These are phyloP conservation scores for Porphyra umbilicalis DNA, from an alignment of 31 red algal genomes.

Conservation along the genomic window DNA sequence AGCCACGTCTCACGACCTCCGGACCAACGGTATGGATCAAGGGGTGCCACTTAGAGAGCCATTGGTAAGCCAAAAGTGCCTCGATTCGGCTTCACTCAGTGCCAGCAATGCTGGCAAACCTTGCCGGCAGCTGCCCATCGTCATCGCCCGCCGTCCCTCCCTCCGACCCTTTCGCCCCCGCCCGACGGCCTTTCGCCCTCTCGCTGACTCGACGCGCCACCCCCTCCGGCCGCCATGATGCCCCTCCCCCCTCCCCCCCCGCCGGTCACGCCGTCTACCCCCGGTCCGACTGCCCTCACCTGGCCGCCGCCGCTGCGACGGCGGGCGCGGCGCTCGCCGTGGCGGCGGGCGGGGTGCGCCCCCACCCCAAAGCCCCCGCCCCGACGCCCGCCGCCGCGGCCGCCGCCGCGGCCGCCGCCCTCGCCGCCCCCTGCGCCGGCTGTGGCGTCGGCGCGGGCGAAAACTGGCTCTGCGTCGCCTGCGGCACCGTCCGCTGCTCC, in stretches of 20 bases:
- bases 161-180: too few relatives aligned
- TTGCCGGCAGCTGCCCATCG: too few relatives aligned
- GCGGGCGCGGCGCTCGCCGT: not conserved
- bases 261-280: not conserved
- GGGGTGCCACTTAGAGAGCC: too few relatives aligned
- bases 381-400: not conserved
- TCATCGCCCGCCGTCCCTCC: too few relatives aligned
- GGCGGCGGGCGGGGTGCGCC: not conserved
- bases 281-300: not conserved
- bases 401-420: not conserved
- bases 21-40: too few relatives aligned
- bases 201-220: too few relatives aligned
- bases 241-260: not conserved
- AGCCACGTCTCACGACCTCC: too few relatives aligned
- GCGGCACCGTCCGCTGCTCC: not conserved
- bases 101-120: too few relatives aligned
- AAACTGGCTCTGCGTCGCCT: not conserved
- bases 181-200: too few relatives aligned
- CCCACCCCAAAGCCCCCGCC: not conserved
- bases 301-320: not conserved
- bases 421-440: not conserved
- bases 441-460: not conserved
- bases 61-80: too few relatives aligned
- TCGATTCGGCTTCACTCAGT: too few relatives aligned
- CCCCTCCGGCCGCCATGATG: too few relatives aligned